Conservation (phyloP, 805 yeast genomes). For the Hanseniaspora valbyensis region DNA sequence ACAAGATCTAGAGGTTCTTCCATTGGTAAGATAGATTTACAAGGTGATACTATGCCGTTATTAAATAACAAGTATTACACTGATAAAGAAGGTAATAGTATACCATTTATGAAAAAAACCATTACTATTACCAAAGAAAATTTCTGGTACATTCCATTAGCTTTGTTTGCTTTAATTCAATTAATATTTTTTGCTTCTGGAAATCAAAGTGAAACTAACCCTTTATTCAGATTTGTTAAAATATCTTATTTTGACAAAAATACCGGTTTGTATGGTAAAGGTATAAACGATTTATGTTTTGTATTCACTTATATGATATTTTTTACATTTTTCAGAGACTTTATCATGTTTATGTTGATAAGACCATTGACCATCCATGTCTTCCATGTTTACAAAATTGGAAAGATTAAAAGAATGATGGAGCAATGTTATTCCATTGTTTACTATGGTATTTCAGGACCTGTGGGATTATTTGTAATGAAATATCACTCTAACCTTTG, state of each 20-base stretch:
- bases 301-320: slow-evolving; percentile 70
- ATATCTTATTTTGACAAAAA: slow-evolving; percentile 55
- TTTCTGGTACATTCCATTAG: slow-evolving; percentile 11
- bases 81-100: background rate
- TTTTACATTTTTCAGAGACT: slow-evolving; percentile 85
- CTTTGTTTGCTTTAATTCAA: slow-evolving; percentile 3
- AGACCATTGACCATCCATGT: slow-evolving; percentile 59
- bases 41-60: slow-evolving; percentile 13
- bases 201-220: slow-evolving; percentile 48
- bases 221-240: slow-evolving; percentile 50
- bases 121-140: slow-evolving; percentile 13
- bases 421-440: slow-evolving; percentile 82
- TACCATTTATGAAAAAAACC: slow-evolving; percentile 13
- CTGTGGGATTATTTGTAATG: slow-evolving; percentile 86
- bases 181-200: slow-evolving; percentile 33
- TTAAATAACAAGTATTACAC: slow-evolving; percentile 2
- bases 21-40: slow-evolving; percentile 10
- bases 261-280: slow-evolving; percentile 70
- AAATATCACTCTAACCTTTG: slow-evolving; percentile 60
- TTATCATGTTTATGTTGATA: slow-evolving; percentile 70
- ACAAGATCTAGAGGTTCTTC: slow-evolving; percentile 15
- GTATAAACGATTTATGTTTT: slow-evolving; percentile 68
- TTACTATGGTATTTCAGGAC: slow-evolving; percentile 72
- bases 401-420: slow-evolving; percentile 68
- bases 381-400: slow-evolving; percentile 30